phyloP scores from a whole-genome alignment of 257 asterid species.

The Salvia rosmarinus region DNA sequence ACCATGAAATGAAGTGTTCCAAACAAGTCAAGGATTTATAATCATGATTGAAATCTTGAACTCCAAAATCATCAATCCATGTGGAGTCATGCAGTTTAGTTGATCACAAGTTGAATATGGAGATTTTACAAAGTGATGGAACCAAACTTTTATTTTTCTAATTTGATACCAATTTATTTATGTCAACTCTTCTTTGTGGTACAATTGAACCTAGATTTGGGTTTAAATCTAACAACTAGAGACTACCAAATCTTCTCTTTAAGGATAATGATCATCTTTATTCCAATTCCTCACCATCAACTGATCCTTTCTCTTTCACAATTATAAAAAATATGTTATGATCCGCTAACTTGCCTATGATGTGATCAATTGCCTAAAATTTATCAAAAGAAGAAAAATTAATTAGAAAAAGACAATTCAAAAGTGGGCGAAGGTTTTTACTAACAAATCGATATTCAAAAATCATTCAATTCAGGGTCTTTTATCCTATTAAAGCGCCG shows the following conservation, averaged over 20 bases:
- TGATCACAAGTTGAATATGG: background rate
- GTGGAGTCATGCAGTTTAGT: no score
- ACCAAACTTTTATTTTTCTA: background rate
- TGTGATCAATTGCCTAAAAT: slow-evolving; percentile 37
- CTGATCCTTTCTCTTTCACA: slow-evolving; percentile 7
- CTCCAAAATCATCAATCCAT: no score
- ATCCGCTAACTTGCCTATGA: slow-evolving; percentile 45
- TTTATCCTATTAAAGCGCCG: no score
- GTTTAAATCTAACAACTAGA: slow-evolving; percentile 29
- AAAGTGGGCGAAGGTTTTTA: no score
- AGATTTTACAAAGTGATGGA: background rate
- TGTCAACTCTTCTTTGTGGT: slow-evolving; percentile 28
- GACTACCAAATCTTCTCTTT: slow-evolving; percentile 24
- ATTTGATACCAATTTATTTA: slow-evolving; percentile 14
- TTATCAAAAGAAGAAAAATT: background rate
- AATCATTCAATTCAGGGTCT: no score
- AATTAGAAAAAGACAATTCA: background rate
- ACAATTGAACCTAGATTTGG: slow-evolving; percentile 38
- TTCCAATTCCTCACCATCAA: slow-evolving; percentile 37
- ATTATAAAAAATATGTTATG: slow-evolving; percentile 31
- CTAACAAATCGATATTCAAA: no score
- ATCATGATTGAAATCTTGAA: no score
- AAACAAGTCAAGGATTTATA: background rate
- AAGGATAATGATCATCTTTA: slow-evolving; percentile 54
- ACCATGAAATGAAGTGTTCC: background rate